Base-by-base conservation (phyloP, 805 yeast species). In the Pichia membranifaciens region DNA sequence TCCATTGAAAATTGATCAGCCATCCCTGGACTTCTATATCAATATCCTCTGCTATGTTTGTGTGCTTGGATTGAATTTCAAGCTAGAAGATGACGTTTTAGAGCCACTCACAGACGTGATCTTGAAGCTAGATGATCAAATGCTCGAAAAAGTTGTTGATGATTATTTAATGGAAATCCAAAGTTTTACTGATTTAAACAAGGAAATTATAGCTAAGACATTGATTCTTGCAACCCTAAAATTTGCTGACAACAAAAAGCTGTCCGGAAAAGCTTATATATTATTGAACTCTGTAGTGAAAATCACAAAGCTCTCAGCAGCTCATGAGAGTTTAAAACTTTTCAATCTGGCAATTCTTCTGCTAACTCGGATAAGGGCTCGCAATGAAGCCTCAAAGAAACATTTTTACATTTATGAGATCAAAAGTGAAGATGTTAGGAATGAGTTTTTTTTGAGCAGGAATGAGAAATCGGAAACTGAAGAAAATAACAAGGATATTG, bases 31-130 rank as follows among this genome's bases (percentile, higher is more conserved):
- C 10, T 44, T 50, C 8, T 61, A 59, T 31, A 33, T 55, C 2
- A 38, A 47, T 20, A n/a, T 59, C 5, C 31, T 61, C 16, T 50
- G 56, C n/a, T 45, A 49, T 28, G 51, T 44, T 8, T 51, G 54
- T 21, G 41, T 57, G 12, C 20, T 53, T 8, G 38, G 50, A 18
- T 40, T 50, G 21, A 23, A 43, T 4, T 45, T 48, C 21, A 31
- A 43, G 13, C 37, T 53, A 15, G 43, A 35, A 12, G 51, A 49
- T 41, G 48, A 43, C 21, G 29, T 49, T 4, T 16, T 50, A 5
- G 35, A 40, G 5, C 31, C 51, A 8, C 4, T 51, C 4, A 39
- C 43, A 15, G 47, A 49, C 16, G 38, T 48, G 6, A 35, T 55
- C 1, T 10, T 36, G 3, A 31, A 36, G 1, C 28, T 54, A n/a